These are phyloP conservation scores for Allium sativum DNA, from an alignment of 106 monocot species.

Conservation along the genomic window DNA sequence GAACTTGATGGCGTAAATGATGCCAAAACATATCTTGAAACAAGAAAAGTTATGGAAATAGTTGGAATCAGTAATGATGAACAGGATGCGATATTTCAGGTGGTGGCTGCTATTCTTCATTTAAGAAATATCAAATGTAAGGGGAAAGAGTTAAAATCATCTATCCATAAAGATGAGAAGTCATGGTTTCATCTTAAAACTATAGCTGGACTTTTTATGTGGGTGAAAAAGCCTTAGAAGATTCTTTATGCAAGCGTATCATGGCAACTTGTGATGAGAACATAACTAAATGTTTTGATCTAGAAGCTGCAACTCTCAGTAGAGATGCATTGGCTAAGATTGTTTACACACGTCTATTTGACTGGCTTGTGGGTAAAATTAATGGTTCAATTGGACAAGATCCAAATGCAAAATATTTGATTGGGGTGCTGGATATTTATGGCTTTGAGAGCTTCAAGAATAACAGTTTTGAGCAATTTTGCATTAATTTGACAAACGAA, in stretches of 20 bases:
- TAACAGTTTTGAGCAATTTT: constrained; percentile 83
- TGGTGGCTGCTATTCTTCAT: constrained; percentile 79
- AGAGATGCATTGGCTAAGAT: constrained; percentile 81
- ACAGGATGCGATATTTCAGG: constrained; percentile 81
- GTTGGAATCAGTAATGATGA: constrained; percentile 68
- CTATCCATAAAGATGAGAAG: constrained; percentile 35
- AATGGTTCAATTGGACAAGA: constrained; percentile 81
- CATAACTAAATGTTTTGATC: constrained; percentile 56
- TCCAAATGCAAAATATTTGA: constrained; percentile 52
- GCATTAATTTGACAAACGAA: constrained; percentile 63
- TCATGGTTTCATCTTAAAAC: constrained; percentile 33
- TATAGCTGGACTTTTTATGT: constrained; percentile 48
- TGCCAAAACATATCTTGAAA: constrained; percentile 68
- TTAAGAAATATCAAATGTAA: constrained; percentile 65
- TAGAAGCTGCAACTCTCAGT: constrained; percentile 41
- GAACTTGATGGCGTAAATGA: constrained; percentile 64
- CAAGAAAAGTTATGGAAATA: constrained; percentile 79
- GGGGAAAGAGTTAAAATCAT: constrained; percentile 33
- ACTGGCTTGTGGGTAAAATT: constrained; percentile 84
- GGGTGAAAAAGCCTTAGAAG: constrained; percentile 43
- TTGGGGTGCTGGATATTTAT: constrained; percentile 82
- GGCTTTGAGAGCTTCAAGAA: constrained; percentile 90
- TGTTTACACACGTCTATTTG: constrained; percentile 73
- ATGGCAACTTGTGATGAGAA: constrained; percentile 80
- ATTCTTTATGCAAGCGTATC: constrained; percentile 65